A percentile compares a stretch with the other conserved stretches of the same genome.
Evolutionary conservation across 1,284 basidiomycete species (phyloP).

Genomic region (Ganoderma boninense): DNA sequence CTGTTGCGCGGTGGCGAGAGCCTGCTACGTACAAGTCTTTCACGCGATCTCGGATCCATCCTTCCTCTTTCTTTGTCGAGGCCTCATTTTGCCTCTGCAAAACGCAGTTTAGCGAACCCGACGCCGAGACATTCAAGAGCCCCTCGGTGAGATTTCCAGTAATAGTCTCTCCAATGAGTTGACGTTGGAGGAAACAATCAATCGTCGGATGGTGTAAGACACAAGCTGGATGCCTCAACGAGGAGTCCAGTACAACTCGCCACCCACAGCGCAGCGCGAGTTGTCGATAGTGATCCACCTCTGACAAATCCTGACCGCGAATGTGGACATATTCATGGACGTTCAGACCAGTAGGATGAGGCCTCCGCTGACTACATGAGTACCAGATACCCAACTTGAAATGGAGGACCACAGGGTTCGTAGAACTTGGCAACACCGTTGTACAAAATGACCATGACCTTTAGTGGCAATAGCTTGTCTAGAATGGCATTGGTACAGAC

Average conservation of each 20-base stretch:
- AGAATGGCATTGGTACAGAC: neutral
- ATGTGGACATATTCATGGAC: neutral
- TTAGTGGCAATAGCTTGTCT: no score
- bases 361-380: neutral
- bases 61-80: neutral
- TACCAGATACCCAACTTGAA: no score
- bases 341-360: neutral
- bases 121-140: neutral
- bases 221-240: neutral
- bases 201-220: neutral
- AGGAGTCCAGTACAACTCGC: neutral
- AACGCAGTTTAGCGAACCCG: neutral
- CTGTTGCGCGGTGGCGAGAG: conserved; percentile 6
- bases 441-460: no score
- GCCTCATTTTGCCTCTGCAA: conserved; percentile 1
- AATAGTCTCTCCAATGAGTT: neutral
- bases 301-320: neutral
- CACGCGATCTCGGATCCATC: conserved; percentile 1
- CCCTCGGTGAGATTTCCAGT: no score
- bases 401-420: no score
- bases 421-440: no score
- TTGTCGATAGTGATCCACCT: neutral
- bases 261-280: neutral
- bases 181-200: neutral
- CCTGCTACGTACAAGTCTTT: conserved; percentile 7